phyloP scores from a whole-genome alignment of 441 rosid genomes.

The Populus hybrid region DNA sequence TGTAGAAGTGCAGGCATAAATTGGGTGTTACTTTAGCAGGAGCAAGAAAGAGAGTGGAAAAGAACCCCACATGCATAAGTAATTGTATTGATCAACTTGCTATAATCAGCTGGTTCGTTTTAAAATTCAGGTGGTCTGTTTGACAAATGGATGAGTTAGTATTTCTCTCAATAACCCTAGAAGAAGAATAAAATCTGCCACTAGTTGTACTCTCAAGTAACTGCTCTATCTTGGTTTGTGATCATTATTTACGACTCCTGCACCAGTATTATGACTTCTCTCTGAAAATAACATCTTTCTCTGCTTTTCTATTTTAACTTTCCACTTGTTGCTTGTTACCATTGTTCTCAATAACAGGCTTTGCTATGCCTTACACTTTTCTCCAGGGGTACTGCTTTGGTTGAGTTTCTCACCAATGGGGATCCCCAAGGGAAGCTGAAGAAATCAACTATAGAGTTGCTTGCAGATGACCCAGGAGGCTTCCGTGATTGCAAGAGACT shows the following conservation, averaged over 20 bases:
- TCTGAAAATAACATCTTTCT: background rate
- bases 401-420: slow-evolving; percentile 29
- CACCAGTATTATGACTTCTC: background rate
- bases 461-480: slow-evolving; percentile 12
- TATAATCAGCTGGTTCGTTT: background rate
- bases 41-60: background rate
- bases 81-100: no score
- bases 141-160: background rate
- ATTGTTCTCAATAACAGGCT: background rate
- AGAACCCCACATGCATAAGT: background rate
- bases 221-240: background rate
- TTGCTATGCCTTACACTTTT: background rate
- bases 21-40: background rate
- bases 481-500: slow-evolving; percentile 28
- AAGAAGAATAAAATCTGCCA: background rate
- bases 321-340: background rate
- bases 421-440: slow-evolving; percentile 26
- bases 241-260: background rate
- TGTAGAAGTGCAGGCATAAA: background rate
- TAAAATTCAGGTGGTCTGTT: background rate
- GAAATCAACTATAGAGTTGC: slow-evolving; percentile 31
- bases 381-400: slow-evolving; percentile 24
- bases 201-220: background rate
- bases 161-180: background rate
- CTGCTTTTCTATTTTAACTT: background rate